Conservation (phyloP, 345 rosid species). For the Bruguiera parviflora region DNA sequence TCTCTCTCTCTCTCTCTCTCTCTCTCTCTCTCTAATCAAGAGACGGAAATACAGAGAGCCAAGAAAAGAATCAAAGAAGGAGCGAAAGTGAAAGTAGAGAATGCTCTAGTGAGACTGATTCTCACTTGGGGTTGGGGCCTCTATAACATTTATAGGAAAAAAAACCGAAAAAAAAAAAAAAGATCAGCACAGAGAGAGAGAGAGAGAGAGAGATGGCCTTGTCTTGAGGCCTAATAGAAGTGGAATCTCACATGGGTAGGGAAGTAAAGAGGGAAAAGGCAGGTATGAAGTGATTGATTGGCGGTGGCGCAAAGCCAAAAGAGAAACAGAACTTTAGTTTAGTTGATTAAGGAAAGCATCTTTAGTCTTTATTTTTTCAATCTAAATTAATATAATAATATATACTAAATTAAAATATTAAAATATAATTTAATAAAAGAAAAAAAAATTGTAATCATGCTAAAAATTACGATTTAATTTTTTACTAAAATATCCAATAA, state of each 20-base stretch:
- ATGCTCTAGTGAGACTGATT: not conserved
- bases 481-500: too few species aligned
- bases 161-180: not conserved
- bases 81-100: not conserved
- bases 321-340: not conserved
- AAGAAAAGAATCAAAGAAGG: constrained; percentile 6
- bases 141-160: not conserved
- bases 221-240: constrained; percentile 6
- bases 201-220: constrained; percentile 1
- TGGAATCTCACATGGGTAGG: constrained; percentile 29
- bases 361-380: not conserved
- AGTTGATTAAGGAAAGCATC: not conserved
- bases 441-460: too few species aligned
- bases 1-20: not conserved
- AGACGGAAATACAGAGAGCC: not conserved
- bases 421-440: too few species aligned
- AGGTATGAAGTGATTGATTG: constrained; percentile 23
- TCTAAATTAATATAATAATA: too few species aligned
- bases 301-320: not conserved
- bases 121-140: not conserved
- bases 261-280: constrained; percentile 25
- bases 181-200: not conserved
- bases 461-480: too few species aligned
- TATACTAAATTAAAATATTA: too few species aligned
- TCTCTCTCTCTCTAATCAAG: constrained; percentile 9